Conservation (phyloP, 2,329 filamentous ascomycete genomes). For the Cercospora sojina region DNA sequence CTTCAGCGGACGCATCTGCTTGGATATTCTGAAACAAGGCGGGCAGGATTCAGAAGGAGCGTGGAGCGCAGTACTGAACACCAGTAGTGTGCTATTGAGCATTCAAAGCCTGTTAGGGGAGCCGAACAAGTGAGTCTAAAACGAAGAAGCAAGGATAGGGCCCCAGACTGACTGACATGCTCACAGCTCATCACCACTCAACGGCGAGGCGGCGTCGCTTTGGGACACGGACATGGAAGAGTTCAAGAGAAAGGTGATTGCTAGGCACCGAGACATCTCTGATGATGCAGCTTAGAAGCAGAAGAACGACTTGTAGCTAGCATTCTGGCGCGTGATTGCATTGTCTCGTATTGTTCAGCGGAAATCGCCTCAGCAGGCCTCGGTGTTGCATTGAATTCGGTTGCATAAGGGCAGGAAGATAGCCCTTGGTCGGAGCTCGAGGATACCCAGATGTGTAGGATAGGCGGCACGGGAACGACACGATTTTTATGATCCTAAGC, state of each 20-base stretch:
- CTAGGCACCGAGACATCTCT: slow-evolving; percentile 58
- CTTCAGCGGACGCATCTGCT: slow-evolving; percentile 92
- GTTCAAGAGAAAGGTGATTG: slow-evolving; percentile 75
- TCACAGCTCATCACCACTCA: slow-evolving; percentile 81
- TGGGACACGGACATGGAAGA: slow-evolving; percentile 88
- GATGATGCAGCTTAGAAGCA: slow-evolving; percentile 42
- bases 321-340: slow-evolving; percentile 3
- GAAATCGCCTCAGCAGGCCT: background rate
- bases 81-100: slow-evolving; percentile 87
- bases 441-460: slow-evolving; percentile 8
- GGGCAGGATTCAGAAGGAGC: slow-evolving; percentile 61
- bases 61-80: slow-evolving; percentile 97
- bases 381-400: slow-evolving; percentile 6
- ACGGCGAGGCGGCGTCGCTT: slow-evolving; percentile 91
- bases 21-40: slow-evolving; percentile 81
- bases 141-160: background rate
- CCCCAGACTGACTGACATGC: background rate
- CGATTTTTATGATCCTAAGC: slow-evolving; percentile 2
- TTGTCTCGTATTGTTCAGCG: slow-evolving; percentile 1
- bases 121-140: slow-evolving; percentile 82
- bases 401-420: slow-evolving; percentile 5
- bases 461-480: background rate
- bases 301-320: background rate
- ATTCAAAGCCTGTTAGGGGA: slow-evolving; percentile 93
- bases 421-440: slow-evolving; percentile 2